Base-by-base conservation (phyloP, 1,284 basidiomycete species). In the Xerocomus cyaneibrunnescens region DNA sequence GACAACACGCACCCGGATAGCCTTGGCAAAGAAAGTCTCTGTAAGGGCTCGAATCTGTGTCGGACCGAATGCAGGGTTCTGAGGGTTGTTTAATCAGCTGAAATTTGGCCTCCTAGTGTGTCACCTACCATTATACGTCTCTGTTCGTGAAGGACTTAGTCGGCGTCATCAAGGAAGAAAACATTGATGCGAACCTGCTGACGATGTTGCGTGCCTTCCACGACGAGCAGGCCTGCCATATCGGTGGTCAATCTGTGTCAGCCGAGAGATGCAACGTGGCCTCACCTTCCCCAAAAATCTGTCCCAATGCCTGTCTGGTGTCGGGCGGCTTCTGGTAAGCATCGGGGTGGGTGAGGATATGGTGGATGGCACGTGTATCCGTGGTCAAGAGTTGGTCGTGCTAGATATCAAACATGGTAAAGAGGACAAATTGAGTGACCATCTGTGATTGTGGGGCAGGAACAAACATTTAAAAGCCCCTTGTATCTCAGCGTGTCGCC, bases 41-140 rank as follows among this genome's bases (percentile, higher is more conserved):
- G 79, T 83, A 0, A 84, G 62, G 45, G 77, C 77, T 9, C 81
- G 72, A 22, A 84, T 73, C 54, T 82, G 78, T 0, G 73, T 62
- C 0, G 74, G 71, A 2, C 80, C 77, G 54, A 85, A 84, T 0
- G 80, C 81, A 13, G 81, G 82, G 57, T 83, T 84, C 81, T 78
- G 12, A 9, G 36, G 13, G n/a, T 17, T 19, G 1, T 14, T 54
- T 7, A 9, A 31, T 38, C n/a, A 27, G 30, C 5, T 16, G 27
- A 14, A 36, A 5, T 2, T 6, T 35, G 7, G 9, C 2, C 19
- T 28, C 10, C 5, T 13, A 5, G n/a, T 4, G 14, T 1, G 12
- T 28, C 17, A 5, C 14, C 1, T 48, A 61, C 59, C 60, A 61
- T 59, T 16, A 62, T 51, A 17, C 43, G 59, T 49, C 60, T 61